These are phyloP conservation scores for Vigna mungo DNA, from an alignment of 306 rosid species.

Conservation along the genomic window DNA sequence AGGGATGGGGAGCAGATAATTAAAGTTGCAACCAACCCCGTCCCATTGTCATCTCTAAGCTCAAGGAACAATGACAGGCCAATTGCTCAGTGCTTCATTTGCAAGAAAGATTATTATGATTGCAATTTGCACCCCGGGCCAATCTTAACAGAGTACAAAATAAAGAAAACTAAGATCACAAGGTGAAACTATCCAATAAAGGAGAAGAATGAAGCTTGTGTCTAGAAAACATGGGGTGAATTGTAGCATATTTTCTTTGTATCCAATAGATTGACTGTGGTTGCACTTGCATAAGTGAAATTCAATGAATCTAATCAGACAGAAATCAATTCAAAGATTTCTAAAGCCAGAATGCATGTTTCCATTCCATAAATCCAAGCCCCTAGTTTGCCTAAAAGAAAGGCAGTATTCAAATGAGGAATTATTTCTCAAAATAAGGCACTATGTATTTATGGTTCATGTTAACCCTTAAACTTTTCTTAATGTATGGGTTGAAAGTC, in stretches of 20 bases:
- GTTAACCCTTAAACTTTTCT: no score
- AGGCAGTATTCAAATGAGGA: not conserved
- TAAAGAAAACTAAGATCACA: slow-evolving; percentile 2
- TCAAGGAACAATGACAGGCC: not conserved
- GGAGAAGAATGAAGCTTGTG: slow-evolving; percentile 21
- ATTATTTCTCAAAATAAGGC: no score
- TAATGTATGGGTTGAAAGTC: not conserved
- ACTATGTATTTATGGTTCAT: no score
- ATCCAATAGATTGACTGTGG: not conserved
- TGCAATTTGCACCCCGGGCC: not conserved
- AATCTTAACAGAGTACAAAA: not conserved
- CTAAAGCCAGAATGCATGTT: not conserved
- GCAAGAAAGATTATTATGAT: not conserved
- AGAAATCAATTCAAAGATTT: not conserved
- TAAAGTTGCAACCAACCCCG: no score
- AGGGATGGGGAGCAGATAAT: no score
- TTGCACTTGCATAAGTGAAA: not conserved
- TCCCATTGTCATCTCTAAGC: no score
- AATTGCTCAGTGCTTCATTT: not conserved
- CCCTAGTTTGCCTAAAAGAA: not conserved
- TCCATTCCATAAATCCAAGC: slow-evolving; percentile 4
- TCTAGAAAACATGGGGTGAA: not conserved
- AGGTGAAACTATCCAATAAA: slow-evolving; percentile 10
- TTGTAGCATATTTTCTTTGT: slow-evolving; percentile 7
- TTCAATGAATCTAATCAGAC: not conserved